Base-by-base conservation (phyloP, 2,329 filamentous ascomycete genomes). In the Teratosphaeria epicoccoides region DNA sequence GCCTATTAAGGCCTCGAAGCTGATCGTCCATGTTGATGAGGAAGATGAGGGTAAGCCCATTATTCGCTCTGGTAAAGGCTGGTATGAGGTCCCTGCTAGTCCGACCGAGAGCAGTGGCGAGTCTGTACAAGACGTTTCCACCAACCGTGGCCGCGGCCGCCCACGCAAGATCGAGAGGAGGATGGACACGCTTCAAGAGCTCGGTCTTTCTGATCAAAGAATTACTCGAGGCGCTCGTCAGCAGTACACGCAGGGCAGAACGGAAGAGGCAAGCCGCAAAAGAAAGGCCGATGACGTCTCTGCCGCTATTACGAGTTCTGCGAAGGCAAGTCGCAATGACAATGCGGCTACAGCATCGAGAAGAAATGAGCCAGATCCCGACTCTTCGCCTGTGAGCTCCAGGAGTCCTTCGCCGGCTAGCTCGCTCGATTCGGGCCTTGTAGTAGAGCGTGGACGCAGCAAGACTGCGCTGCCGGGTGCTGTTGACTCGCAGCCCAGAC, bases 11-110 rank as follows among this genome's bases (percentile, higher is more conserved):
- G 25, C 37, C 33, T 44, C 29, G 10, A 55, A 57, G 12, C 33
- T 17, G 20, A 7, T 20, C n/a, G 33, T 40, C 14, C 33, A 40
- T 40, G 33, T 40, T 14, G 33, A 20, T 9, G 33, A 40, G 14
- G 37, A 43, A 24, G 46, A 58, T 46, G 24, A 44, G 5, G 47
- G 57, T 24, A 54, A 53, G 51, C 56, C 46, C 5, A 49, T 58
- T 11, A 29, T 55, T 3, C 55, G 56, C 6, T 24, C 40, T 11
- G 60, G 59, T 1, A 51, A 50, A 49, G 58, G 60, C n/a, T 57
- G 56, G 59, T 43, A 57, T 6, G 56, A 60, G 28, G 44, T 57
- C 10, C 54, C 52, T 7, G 45, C 43, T 14, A 50, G 49, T 14
- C 44, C 52, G 2, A 46, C 28, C 25, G 28, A 46, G n/a, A 44